Evolutionary conservation across 305 asterid species (phyloP).

Genomic region (Euphrasia arctica): DNA sequence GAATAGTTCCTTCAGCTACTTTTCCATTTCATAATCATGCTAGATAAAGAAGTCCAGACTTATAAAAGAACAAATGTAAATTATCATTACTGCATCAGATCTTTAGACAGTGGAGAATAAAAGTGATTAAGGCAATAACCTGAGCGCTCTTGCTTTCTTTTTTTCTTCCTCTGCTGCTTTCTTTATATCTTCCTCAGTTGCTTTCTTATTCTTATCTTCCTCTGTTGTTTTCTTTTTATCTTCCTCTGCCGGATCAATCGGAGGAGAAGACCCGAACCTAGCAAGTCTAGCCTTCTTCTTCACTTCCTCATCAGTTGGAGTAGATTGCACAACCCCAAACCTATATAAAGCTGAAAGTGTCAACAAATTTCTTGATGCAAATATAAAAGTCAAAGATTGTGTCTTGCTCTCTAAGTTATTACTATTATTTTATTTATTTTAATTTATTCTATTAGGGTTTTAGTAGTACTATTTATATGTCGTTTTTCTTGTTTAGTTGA

Average conservation of each 20-base stretch:
- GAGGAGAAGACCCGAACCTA: conserved; percentile 50
- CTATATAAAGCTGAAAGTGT: background rate
- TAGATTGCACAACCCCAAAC: conserved; percentile 38
- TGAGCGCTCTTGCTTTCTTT: conserved; percentile 82
- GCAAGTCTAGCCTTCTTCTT: conserved; percentile 76
- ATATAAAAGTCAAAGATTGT: no score
- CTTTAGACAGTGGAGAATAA: background rate
- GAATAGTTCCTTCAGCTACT: background rate
- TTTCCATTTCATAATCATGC: background rate
- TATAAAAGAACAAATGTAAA: background rate
- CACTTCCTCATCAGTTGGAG: conserved; percentile 41
- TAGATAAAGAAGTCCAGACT: conserved; percentile 6
- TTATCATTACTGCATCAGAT: background rate
- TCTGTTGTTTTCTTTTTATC: conserved; percentile 63
- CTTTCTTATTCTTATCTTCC: conserved; percentile 65
- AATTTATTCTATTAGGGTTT: no score
- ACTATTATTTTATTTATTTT: no score
- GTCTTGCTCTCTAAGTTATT: no score
- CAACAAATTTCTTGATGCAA: background rate
- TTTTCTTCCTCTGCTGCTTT: conserved; percentile 66
- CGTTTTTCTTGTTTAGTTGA: no score
- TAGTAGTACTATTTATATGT: no score
- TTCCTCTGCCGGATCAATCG: conserved; percentile 54
- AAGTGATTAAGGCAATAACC: conserved; percentile 34
- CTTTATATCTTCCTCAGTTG: conserved; percentile 66